Conservation (phyloP, 225 moss, liverwort and hornwort species). For the Marchantia polymorpha region DNA sequence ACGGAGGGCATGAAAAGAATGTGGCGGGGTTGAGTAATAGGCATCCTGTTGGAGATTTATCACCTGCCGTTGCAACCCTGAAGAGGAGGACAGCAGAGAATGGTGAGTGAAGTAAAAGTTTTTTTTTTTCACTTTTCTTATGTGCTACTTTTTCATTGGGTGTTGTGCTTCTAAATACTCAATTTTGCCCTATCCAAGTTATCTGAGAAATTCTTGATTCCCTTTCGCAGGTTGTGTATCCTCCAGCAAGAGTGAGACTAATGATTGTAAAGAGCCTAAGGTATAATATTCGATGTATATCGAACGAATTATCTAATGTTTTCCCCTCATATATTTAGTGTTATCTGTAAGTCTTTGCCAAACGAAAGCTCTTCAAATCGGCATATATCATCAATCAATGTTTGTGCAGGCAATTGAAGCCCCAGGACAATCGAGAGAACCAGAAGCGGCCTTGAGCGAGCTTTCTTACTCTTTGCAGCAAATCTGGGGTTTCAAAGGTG, state of each 20-base stretch:
- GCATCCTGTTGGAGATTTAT: not conserved
- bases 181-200: no score
- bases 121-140: not conserved
- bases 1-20: constrained; percentile 10
- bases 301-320: not conserved
- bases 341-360: not conserved
- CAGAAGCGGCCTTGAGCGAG: constrained; percentile 48
- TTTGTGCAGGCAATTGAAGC: constrained; percentile 51
- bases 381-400: not conserved
- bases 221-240: constrained; percentile 26
- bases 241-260: constrained; percentile 15
- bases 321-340: not conserved
- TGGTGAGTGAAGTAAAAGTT: constrained; percentile 21
- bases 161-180: not conserved
- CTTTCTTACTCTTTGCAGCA: constrained; percentile 59
- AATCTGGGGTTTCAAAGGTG: constrained; percentile 67
- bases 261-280: constrained; percentile 10
- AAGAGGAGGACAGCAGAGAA: constrained; percentile 21
- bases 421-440: constrained; percentile 17
- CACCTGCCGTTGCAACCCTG: constrained; percentile 18
- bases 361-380: not conserved
- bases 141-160: not conserved
- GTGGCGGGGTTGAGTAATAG: not conserved
- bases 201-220: not conserved
- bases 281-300: constrained; percentile 9